These are phyloP conservation scores for Strobilomyces confusus DNA, from an alignment of 768 basidiomycete species.

Conservation along the genomic window DNA sequence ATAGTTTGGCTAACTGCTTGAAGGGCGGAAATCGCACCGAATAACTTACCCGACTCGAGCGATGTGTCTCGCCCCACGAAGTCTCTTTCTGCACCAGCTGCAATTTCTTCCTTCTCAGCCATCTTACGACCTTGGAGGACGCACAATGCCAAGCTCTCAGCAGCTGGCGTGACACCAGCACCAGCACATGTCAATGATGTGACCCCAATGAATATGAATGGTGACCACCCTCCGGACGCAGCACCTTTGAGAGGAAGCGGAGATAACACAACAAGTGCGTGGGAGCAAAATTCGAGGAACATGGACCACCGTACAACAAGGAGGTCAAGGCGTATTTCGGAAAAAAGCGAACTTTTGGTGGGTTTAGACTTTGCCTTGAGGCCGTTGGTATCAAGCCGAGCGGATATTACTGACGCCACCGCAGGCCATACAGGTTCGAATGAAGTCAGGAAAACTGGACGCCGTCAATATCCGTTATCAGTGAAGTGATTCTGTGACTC, in stretches of 20 bases:
- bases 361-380: conserved; percentile 39
- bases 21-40: conserved; percentile 68
- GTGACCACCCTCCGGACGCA: conserved; percentile 23
- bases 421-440: conserved; percentile 46
- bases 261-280: conserved; percentile 54
- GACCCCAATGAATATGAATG: conserved; percentile 50
- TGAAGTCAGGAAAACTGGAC: conserved; percentile 53
- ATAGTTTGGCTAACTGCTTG: conserved; percentile 65
- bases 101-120: conserved; percentile 36
- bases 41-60: conserved; percentile 49
- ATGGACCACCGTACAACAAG: conserved; percentile 61
- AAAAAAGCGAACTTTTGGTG: conserved; percentile 47
- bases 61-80: conserved; percentile 30
- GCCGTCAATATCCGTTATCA: conserved; percentile 28
- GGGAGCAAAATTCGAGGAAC: conserved; percentile 62
- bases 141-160: conserved; percentile 72
- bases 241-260: conserved; percentile 39
- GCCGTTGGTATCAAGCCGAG: conserved; percentile 3
- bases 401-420: conserved; percentile 4
- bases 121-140: conserved; percentile 40
- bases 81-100: neutral
- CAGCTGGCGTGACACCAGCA: conserved; percentile 62
- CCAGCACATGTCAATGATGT: conserved; percentile 64
- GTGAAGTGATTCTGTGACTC: conserved; percentile 24
- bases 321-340: conserved; percentile 67